These are phyloP conservation scores for Luvunga scandens DNA, from an alignment of 345 rosid species.

Conservation along the genomic window DNA sequence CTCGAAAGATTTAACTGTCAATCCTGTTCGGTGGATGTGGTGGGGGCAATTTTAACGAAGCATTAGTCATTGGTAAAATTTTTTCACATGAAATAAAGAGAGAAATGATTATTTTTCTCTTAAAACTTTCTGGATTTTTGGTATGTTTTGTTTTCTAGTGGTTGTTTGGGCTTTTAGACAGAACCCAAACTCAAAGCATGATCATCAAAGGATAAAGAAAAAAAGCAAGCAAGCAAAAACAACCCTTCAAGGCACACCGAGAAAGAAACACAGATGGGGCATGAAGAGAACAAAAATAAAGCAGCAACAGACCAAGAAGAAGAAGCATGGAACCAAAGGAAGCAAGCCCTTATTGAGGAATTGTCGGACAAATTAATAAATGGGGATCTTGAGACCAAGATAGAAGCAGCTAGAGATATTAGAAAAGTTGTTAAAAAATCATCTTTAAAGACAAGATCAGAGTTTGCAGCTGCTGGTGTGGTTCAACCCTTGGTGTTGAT, in stretches of 20 bases:
- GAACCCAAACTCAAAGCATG: neutral
- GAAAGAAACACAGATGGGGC: conserved; percentile 19
- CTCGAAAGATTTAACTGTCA: neutral
- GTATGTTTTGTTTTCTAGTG: conserved; percentile 7
- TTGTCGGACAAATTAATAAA: conserved; percentile 46
- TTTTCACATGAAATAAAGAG: too few relatives aligned
- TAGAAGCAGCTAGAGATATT: conserved; percentile 64
- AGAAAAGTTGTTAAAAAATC: conserved; percentile 54
- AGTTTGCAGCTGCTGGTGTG: conserved; percentile 67
- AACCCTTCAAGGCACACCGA: neutral
- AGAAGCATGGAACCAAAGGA: conserved; percentile 44
- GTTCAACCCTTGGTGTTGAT: conserved; percentile 63
- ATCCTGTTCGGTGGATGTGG: neutral
- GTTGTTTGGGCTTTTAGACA: conserved; percentile 13
- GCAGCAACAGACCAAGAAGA: conserved; percentile 31
- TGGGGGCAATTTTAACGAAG: neutral
- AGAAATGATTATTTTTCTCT: neutral
- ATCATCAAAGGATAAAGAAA: neutral
- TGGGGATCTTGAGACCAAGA: conserved; percentile 60
- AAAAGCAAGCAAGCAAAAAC: neutral
- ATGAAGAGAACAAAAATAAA: conserved; percentile 25
- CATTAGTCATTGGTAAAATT: neutral
- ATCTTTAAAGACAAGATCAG: conserved; percentile 57
- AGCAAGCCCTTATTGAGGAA: conserved; percentile 42
- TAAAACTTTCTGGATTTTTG: neutral